Evolutionary conservation across 83 land plant species (phyloP).

Genomic region (Thuja plicata): DNA sequence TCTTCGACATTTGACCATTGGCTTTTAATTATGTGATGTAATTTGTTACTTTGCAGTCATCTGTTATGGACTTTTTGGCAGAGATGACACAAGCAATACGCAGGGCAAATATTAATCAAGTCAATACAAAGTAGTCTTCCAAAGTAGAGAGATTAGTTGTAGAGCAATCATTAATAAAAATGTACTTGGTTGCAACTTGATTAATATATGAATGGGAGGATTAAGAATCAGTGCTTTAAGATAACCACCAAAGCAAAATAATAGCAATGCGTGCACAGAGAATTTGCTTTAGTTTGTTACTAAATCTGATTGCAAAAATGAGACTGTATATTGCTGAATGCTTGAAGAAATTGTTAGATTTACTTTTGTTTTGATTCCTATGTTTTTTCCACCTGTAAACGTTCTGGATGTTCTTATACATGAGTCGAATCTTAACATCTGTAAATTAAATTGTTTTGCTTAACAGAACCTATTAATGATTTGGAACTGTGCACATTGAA

Average conservation of each 20-base stretch:
- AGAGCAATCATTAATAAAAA: not conserved
- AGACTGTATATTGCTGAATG: not conserved
- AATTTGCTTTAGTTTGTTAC: not conserved
- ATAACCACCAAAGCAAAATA: not conserved
- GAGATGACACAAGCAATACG: conserved; percentile 11
- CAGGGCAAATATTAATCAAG: conserved; percentile 1
- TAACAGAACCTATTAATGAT: not conserved
- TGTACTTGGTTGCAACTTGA: not conserved
- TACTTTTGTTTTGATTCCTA: not conserved
- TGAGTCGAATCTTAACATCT: not conserved
- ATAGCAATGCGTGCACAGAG: not conserved
- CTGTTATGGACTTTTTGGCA: conserved; percentile 7
- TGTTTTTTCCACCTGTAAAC: not conserved
- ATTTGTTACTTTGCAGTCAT: not conserved
- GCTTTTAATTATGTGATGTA: not conserved
- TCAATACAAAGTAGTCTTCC: not conserved
- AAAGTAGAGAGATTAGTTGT: not conserved
- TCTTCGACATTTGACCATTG: not conserved
- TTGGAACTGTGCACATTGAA: not conserved
- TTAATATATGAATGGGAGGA: not conserved
- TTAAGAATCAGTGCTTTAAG: not conserved
- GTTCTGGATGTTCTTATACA: not conserved
- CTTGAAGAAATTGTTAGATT: not conserved
- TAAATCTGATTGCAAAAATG: not conserved
- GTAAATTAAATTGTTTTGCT: not conserved